Percentiles rank a stretch among this genome's conserved stretches.
phyloP scores from a whole-genome alignment of 2,329 filamentous ascomycete genomes.

The Cladosporium halotolerans region DNA sequence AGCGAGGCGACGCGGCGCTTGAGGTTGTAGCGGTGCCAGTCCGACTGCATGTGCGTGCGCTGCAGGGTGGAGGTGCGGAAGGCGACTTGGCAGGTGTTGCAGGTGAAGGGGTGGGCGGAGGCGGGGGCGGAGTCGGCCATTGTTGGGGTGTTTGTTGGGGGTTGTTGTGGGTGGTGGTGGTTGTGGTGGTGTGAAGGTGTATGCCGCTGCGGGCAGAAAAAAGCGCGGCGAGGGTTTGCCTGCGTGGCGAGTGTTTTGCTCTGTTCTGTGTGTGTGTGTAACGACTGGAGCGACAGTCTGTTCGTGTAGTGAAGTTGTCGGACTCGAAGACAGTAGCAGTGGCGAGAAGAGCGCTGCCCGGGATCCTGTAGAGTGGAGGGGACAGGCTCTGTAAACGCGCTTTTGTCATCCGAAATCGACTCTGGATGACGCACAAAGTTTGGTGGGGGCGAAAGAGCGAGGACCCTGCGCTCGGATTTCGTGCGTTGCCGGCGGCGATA shows the following conservation, averaged over 20 bases:
- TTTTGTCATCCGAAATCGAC: background rate
- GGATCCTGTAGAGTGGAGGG: no score
- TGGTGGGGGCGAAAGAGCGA: no score
- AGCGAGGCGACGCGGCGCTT: slow-evolving; percentile 88
- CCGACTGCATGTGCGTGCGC: slow-evolving; percentile 92
- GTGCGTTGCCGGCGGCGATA: no score
- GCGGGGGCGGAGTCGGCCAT: slow-evolving; percentile 10
- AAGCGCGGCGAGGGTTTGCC: background rate
- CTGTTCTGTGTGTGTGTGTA: no score
- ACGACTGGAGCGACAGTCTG: no score
- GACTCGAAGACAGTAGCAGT: background rate
- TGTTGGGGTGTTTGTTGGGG: background rate
- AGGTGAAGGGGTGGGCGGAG: slow-evolving; percentile 80
- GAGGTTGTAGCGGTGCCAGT: slow-evolving; percentile 91
- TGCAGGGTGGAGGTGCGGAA: slow-evolving; percentile 92
- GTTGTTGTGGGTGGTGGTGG: background rate
- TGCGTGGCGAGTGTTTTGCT: no score
- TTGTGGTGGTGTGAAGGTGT: background rate
- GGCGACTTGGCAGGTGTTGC: slow-evolving; percentile 95
- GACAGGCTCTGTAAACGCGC: background rate
- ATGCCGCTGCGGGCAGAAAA: background rate
- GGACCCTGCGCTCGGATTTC: no score
- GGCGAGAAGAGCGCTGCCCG: background rate
- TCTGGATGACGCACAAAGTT: no score
- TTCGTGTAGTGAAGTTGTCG: no score